Evolutionary conservation across 306 rosid species (phyloP), one percentile per base, ranked within the genome.

Genomic region (Glycyrrhiza uralensis): DNA sequence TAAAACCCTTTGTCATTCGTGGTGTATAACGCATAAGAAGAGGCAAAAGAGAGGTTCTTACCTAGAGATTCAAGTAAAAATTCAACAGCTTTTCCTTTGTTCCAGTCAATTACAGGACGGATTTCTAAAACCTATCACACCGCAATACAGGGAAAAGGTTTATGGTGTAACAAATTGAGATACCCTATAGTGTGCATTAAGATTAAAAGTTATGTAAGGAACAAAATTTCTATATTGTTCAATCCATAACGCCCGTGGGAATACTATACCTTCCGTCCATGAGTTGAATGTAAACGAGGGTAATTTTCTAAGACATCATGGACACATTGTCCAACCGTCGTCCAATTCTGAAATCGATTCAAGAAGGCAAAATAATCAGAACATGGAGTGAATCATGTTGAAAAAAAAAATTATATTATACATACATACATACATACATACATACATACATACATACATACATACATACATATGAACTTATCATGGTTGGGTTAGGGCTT

Each of bases 61-160:
- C 98, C 96, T 12, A 93, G 89, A 71, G 92, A 93, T 62, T 87
- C 92, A 32, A 91, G 92, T 85, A 93, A 74, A 81, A 93, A 93
- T 42, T 91, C 97, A 57, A 93, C 98, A 12, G 98, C 97, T 80
- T 91, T 93, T 83, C 98, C 98, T 82, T 93, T 93, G 85, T 93
- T 83, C 98, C 98, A 93, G 56, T 91, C 92, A 65, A 93, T 87
- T 69, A 75, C 89, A 22, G 98, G 98, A 81, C 98, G 98, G 29
- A 93, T 70, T 69, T 93, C 98, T 93, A 93, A 93, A 86, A 93
- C 98, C 98, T 93, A 56, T 29, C 14, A 62, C 26, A 24, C 50
- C 10, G 10, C 46, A 66, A 28, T 4, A 38, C 2, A 42, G 6
- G 50, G 9, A 22, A 26, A 46, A 12, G 15, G 10, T 55, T 63